A percentile compares a stretch with the other conserved stretches of the same genome.
Conservation (phyloP, 331 rosid genomes). For the Malus hybrid region DNA sequence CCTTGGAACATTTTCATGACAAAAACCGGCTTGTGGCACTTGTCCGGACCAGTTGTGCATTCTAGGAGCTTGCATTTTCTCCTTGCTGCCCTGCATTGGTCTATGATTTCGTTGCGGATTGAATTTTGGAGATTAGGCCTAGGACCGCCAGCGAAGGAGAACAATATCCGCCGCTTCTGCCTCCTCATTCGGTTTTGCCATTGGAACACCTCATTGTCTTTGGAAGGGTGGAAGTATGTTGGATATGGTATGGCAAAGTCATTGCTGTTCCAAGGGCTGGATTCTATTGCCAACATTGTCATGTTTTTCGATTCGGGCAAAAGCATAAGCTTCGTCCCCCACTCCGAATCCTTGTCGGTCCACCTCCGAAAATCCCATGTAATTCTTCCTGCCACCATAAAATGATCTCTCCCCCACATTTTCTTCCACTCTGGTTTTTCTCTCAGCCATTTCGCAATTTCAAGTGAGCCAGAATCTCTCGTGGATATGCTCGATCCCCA, state of each 20-base stretch:
- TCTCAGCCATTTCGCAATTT: slow-evolving; percentile 29
- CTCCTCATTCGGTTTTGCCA: slow-evolving; percentile 38
- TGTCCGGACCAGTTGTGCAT: slow-evolving; percentile 22
- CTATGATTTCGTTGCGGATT: slow-evolving; percentile 34
- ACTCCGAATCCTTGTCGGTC: slow-evolving; percentile 19
- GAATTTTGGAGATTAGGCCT: slow-evolving; percentile 31
- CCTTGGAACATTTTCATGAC: slow-evolving; percentile 40
- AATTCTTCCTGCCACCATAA: slow-evolving; percentile 43
- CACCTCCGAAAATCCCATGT: slow-evolving; percentile 47
- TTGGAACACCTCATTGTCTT: slow-evolving; percentile 22
- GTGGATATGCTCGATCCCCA: slow-evolving; percentile 27
- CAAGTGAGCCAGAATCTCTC: slow-evolving; percentile 30
- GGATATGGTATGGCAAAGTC: slow-evolving; percentile 52
- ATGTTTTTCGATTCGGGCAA: slow-evolving; percentile 36
- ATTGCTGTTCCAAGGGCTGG: slow-evolving; percentile 38
- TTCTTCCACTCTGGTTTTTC: slow-evolving; percentile 34
- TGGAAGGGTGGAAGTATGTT: slow-evolving; percentile 43
- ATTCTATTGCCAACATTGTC: slow-evolving; percentile 36
- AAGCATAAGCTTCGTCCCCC: slow-evolving; percentile 44
- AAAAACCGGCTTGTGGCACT: slow-evolving; percentile 25
- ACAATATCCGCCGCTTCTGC: slow-evolving; percentile 21
- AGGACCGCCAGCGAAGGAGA: slow-evolving; percentile 39
- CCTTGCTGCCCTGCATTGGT: slow-evolving; percentile 29
- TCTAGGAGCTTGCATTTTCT: slow-evolving; percentile 30
- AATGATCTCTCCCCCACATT: slow-evolving; percentile 47